A percentile compares a stretch with the other conserved stretches of the same genome.
These are phyloP conservation scores for Fusarium begoniae DNA, from an alignment of 2,329 filamentous ascomycete genomes.

Conservation along the genomic window DNA sequence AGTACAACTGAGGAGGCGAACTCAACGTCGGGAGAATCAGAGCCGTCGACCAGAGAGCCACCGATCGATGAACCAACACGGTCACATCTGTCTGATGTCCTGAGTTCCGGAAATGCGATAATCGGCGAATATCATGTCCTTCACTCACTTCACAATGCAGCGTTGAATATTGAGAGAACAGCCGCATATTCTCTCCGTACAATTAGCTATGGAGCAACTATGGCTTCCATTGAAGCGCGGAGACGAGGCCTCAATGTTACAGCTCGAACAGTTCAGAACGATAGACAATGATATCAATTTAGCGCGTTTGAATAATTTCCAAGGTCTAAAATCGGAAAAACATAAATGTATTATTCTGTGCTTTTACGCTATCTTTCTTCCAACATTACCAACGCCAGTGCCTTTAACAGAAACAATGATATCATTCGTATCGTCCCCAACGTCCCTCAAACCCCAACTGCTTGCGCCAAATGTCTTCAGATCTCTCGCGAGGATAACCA, in stretches of 20 bases:
- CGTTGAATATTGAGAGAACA: constrained; percentile 56
- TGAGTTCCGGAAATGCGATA: constrained; percentile 65
- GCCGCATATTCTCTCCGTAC: constrained; percentile 63
- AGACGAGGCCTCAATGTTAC: constrained; percentile 46
- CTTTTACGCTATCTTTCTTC: constrained; percentile 79
- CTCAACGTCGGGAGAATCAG: constrained; percentile 42
- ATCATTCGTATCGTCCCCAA: constrained; percentile 72
- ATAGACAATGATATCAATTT: constrained; percentile 30
- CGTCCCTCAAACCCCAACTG: constrained; percentile 88
- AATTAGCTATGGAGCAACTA: constrained; percentile 63
- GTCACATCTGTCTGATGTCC: constrained; percentile 56
- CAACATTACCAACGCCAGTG: constrained; percentile 91
- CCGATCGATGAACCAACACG: constrained; percentile 45
- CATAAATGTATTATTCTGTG: constrained; percentile 32
- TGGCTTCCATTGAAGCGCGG: constrained; percentile 61
- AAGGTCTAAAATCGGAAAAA: constrained; percentile 19
- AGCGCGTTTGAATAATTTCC: not conserved
- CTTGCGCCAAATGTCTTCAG: constrained; percentile 88
- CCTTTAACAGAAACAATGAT: constrained; percentile 92
- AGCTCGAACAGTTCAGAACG: constrained; percentile 28
- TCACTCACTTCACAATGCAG: constrained; percentile 58
- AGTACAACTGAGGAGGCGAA: constrained; percentile 38
- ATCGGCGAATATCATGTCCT: constrained; percentile 64
- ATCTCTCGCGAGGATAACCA: constrained; percentile 84
- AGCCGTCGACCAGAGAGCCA: constrained; percentile 40